A percentile compares a stretch with the other conserved stretches of the same genome.
These are phyloP conservation scores for Pseudotulostoma volvatum DNA, from an alignment of 495 filamentous ascomycete species.

Conservation along the genomic window DNA sequence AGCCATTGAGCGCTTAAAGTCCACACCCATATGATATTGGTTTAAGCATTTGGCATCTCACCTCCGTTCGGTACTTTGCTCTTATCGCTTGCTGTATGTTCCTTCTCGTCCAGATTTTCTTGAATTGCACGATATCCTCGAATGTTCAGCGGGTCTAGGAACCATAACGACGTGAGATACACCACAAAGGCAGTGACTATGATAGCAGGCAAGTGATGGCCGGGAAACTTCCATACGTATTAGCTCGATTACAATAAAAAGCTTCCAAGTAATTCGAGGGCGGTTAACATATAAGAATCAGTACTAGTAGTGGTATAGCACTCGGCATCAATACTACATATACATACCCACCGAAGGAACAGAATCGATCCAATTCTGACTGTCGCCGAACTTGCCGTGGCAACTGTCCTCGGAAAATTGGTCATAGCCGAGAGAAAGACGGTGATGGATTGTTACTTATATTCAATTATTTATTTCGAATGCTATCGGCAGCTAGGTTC, in stretches of 20 bases:
- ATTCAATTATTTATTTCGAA: too few relatives aligned
- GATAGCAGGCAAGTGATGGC: slow-evolving; percentile 42
- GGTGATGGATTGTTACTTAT: too few relatives aligned
- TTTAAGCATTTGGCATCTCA: too few relatives aligned
- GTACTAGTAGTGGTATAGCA: too few relatives aligned
- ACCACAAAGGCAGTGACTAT: slow-evolving; percentile 55
- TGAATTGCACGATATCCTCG: not conserved
- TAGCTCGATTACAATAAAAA: too few relatives aligned
- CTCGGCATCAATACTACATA: not conserved
- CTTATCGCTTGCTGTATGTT: not conserved
- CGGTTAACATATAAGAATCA: too few relatives aligned
- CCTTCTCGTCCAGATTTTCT: not conserved
- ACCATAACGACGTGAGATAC: slow-evolving; percentile 41
- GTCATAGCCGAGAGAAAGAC: too few relatives aligned
- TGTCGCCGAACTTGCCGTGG: slow-evolving; percentile 44
- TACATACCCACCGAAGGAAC: slow-evolving; percentile 76
- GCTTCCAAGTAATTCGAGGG: too few relatives aligned
- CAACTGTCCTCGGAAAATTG: too few relatives aligned
- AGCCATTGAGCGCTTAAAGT: slow-evolving; percentile 19
- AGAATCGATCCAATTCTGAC: slow-evolving; percentile 48
- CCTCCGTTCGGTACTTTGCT: too few relatives aligned
- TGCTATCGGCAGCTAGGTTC: too few relatives aligned
- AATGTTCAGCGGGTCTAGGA: not conserved
- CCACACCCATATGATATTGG: slow-evolving; percentile 7
- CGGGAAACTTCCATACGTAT: slow-evolving; percentile 37